These are phyloP conservation scores for Yamadazyma sp. DNA, from an alignment of 805 yeast species.

Conservation along the genomic window DNA sequence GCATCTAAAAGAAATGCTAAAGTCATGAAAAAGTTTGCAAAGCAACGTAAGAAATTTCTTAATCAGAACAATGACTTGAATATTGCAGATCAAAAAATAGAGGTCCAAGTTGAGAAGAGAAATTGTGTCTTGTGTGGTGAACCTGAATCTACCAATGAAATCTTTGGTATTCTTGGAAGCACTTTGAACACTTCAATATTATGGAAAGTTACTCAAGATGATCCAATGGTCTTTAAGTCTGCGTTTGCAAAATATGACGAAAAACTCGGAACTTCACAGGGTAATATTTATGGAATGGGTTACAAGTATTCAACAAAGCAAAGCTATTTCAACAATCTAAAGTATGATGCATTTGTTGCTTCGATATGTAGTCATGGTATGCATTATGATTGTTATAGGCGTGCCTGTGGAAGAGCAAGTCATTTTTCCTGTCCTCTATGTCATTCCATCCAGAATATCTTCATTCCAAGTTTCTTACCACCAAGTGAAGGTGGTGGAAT, in stretches of 20 bases:
- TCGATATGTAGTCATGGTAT: constrained; percentile 53
- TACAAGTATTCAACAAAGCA: constrained; percentile 13
- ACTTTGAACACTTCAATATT: constrained; percentile 45
- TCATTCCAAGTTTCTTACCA: constrained; percentile 41
- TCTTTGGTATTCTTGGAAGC: constrained; percentile 60
- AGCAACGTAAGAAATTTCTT: constrained; percentile 45
- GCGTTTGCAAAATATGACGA: constrained; percentile 24
- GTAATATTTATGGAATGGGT: constrained; percentile 15
- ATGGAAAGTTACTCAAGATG: constrained; percentile 36
- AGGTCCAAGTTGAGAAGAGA: constrained; percentile 21
- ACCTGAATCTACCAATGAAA: constrained; percentile 39
- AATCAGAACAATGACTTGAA: constrained; percentile 29
- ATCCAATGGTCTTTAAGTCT: constrained; percentile 14
- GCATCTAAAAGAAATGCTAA: constrained; percentile 63
- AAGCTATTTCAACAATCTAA: constrained; percentile 4
- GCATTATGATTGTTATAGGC: constrained; percentile 45
- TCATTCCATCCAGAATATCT: constrained; percentile 40
- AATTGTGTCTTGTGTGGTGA: constrained; percentile 62
- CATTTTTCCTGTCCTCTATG: constrained; percentile 50
- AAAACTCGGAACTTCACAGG: constrained; percentile 13
- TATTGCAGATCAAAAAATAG: constrained; percentile 7
- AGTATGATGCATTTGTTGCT: constrained; percentile 25
- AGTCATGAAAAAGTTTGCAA: constrained; percentile 59
- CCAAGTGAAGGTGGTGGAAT: constrained; percentile 21
- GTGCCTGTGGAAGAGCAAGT: constrained; percentile 18